Evolutionary conservation across 2,329 filamentous ascomycete genomes (phyloP).

Genomic region (Cladosporium sp.): DNA sequence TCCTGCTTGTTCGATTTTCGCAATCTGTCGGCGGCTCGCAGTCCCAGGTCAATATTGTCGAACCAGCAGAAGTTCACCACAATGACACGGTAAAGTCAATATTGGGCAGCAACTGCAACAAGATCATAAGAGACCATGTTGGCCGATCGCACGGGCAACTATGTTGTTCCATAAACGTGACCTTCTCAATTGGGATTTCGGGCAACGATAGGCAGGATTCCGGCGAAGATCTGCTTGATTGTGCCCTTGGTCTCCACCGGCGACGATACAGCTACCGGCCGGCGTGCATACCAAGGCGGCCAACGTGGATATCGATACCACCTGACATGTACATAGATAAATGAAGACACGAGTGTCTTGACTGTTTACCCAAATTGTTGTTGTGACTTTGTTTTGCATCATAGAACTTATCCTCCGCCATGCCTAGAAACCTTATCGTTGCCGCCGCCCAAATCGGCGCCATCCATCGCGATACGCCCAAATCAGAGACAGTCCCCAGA

Average conservation of each 20-base stretch:
- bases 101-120: not conserved
- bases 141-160: not conserved
- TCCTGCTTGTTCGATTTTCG: not conserved
- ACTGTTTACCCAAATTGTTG: not conserved
- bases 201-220: slow-evolving; percentile 20
- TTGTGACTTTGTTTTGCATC: not conserved
- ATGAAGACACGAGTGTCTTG: not conserved
- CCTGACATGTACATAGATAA: not conserved
- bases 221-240: slow-evolving; percentile 4
- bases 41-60: not conserved
- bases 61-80: not conserved
- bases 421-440: slow-evolving; percentile 49
- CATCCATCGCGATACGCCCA: slow-evolving; percentile 46
- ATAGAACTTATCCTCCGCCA: slow-evolving; percentile 23
- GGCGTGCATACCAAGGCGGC: slow-evolving; percentile 19
- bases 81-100: not conserved
- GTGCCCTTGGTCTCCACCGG: not conserved
- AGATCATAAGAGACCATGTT: not conserved
- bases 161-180: not conserved
- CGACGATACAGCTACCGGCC: slow-evolving; percentile 9
- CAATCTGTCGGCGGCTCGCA: not conserved
- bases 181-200: slow-evolving; percentile 8
- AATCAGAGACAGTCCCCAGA: slow-evolving; percentile 48
- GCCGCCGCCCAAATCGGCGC: slow-evolving; percentile 59
- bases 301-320: not conserved